These are phyloP conservation scores for Metarhizium rileyi DNA, from an alignment of 2,329 filamentous ascomycete genomes.

Conservation along the genomic window DNA sequence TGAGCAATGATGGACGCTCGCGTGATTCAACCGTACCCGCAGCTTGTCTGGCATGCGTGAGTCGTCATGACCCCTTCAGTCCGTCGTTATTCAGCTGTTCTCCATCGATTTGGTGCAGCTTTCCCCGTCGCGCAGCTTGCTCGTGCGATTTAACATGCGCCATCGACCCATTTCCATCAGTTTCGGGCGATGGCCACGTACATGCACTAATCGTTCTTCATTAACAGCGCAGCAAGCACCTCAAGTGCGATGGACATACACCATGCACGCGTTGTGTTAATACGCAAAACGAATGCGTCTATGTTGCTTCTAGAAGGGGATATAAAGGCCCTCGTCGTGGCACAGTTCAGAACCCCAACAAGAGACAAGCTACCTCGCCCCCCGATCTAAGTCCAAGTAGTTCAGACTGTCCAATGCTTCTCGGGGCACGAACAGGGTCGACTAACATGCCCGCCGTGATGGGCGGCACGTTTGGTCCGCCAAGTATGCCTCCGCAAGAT, in stretches of 20 bases:
- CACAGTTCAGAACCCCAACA: constrained; percentile 35
- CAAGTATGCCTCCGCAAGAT: constrained; percentile 7
- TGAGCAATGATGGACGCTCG: constrained; percentile 11
- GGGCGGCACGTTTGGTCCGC: constrained; percentile 5
- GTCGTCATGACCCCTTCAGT: constrained; percentile 14
- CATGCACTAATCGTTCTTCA: constrained; percentile 5
- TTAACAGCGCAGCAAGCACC: constrained; percentile 50
- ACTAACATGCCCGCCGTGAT: constrained; percentile 3
- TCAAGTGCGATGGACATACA: constrained; percentile 64
- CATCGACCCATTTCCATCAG: neutral
- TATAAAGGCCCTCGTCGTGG: constrained; percentile 51
- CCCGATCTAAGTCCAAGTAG: constrained; percentile 10
- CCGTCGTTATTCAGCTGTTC: neutral
- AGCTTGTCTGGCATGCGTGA: constrained; percentile 47
- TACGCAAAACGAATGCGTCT: constrained; percentile 53
- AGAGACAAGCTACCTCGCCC: constrained; percentile 38
- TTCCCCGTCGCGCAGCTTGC: neutral
- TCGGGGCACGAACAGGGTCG: constrained; percentile 14
- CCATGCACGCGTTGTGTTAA: constrained; percentile 60
- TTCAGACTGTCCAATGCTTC: constrained; percentile 31
- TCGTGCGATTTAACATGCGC: neutral
- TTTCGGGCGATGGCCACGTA: neutral
- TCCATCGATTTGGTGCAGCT: neutral
- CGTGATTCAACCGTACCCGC: constrained; percentile 32
- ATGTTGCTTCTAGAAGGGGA: constrained; percentile 64